Evolutionary conservation across 148 eudicot genomes (phyloP), one percentile per base, ranked within the genome.

Genomic region (Camellia sinensis): DNA sequence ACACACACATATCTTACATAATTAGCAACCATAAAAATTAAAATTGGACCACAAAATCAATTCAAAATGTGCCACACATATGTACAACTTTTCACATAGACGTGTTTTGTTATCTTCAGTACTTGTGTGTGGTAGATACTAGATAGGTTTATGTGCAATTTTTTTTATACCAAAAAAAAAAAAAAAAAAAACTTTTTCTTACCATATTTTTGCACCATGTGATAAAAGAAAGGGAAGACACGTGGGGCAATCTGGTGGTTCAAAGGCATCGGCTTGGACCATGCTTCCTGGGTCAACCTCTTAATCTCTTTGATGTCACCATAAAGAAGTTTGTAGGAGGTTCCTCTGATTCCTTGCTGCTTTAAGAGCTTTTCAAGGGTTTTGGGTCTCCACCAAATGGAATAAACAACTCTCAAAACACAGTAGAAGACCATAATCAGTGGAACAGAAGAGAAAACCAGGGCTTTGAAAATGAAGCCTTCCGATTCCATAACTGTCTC

Each of bases 291-390:
- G n/a, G 71, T 78, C 15, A 78, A 85, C 60, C 69, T 84, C 7
- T 80, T 15, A 67, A 71, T 75, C 29, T 88, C 87, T 82, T 84
- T 86, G 81, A 84, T 80, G 73, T 88, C 90, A 12, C 90, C 86
- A 14, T 71, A 5, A 29, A 84, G 41, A 7, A 80, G 57, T 77
- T 76, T 86, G 81, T 86, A 88, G 21, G 85, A 59, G 52, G 76
- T 86, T 44, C 90, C 90, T 10, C 48, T 71, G 68, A 88, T 80
- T 61, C 87, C 88, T 65, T 84, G 88, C 43, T 10, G 65, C 59
- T 75, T 80, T 17, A 86, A 79, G 29, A 72, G 14, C 77, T 65
- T 82, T 74, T 82, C 88, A 6, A 88, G 76, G 79, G 52, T 12
- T 79, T 75, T 83, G 1, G 89, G 87, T 56, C 81, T 87, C 79